Base-by-base conservation (phyloP, 176 grass and related monocot species). In the Cenchrus fungigraminus region DNA sequence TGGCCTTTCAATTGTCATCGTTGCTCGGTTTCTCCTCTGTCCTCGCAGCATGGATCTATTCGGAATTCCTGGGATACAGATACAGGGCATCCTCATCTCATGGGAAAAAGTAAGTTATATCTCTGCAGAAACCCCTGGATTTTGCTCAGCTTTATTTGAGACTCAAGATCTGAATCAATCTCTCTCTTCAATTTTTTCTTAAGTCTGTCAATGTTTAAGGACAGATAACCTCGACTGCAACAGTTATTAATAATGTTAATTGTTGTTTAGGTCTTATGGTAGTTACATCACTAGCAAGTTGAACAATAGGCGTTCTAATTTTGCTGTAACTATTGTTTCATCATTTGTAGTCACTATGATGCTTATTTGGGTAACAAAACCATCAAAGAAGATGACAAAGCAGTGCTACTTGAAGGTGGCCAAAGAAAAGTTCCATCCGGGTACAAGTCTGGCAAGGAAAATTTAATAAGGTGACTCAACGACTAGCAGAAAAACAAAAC, bases 341-440 rank as follows among this genome's bases (percentile, higher is more conserved):
- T 81, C 53, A 59, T 64, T 19, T 19, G 40, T 60, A 97, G 94
- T 29, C 91, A 90, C 83, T 88, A 89, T 4, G 91, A 97, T 90
- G 70, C 68, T 77, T 82, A 71, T 55, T 59, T 97, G 65, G 85
- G 86, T 63, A 88, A 88, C 61, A 77, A 85, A 88, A 80, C 79
- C 62, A 70, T 70, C 50, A 90, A 84, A 73, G 87, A 92, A 76
- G 83, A 97, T 92, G 94, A 97, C 61, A 91, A 76, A 6, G 68
- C 28, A 20, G 56, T 91, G 66, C 88, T 97, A 83, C 85, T 97
- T 69, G 94, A 97, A 90, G 94, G 90, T 76, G 91, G 89, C 67
- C 9, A 82, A 63, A 78, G 87, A n/a, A 94, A 91, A 61, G 79
- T 85, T 28, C 89, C 89, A 65, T 87, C 79, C 64, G 67, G 79